Evolutionary conservation across 257 asterid genomes (phyloP), one percentile per base, ranked within the genome.

Genomic region (Paulownia fortunei): DNA sequence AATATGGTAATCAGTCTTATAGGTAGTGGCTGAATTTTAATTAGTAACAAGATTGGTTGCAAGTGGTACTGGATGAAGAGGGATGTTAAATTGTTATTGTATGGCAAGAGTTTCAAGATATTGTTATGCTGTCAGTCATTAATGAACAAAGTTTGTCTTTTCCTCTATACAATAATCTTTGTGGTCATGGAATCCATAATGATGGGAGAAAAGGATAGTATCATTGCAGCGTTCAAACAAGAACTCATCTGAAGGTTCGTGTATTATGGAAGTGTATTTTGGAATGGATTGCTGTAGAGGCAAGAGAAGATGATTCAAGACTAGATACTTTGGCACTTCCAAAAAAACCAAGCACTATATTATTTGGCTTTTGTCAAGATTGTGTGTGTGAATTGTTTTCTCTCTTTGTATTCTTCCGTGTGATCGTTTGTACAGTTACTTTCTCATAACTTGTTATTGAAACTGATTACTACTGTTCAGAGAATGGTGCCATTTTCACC

Each of bases 401-500:
- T 30, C 24, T 49, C 24, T 39, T 18, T 21, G 34, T 12, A 26
- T 36, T 3, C 7, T 2, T 52, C 24, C 1, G 1, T 18, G 3
- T 27, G 39, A 76, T 62, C n/a, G 52, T 21, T 39, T 7, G 2
- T 8, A 18, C 21, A n/a, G 26, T 30, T 46, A 12, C 15, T 47
- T 10, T 75, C 52, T 60, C 34, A 9, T 49, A 24, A n/a, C 47
- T 60, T 55, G 42, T 44, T 24, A 11, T 12, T 74, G 52, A 77
- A 68, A 67, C 65, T 37, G 44, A 56, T 65, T 76, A 15, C 66
- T 46, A 13, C 30, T 77, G 59, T 77, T 75, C 88, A 95, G 98
- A 85, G 47, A 70, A 46, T 79, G 98, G 97, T 60, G 78, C 79
- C 72, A 76, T 95, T 39, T 91, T 90, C 87, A 95, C 98, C 41